Base-by-base conservation (phyloP, 2,329 filamentous ascomycete genomes). In the Capronia coronata region DNA sequence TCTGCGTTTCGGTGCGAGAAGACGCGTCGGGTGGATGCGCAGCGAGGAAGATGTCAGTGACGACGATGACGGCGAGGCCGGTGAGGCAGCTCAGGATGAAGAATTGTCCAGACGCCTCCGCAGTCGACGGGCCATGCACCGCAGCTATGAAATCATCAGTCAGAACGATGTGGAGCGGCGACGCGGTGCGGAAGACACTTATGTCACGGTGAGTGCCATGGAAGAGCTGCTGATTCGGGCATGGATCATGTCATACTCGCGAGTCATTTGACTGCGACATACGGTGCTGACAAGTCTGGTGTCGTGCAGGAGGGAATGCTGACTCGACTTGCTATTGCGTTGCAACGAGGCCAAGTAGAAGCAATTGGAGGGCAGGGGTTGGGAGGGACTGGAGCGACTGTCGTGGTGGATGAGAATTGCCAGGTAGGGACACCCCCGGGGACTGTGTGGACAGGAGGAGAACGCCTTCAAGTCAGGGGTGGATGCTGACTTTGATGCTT, bases 81-180 rank as follows among this genome's bases (percentile, higher is more conserved):
- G 5, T 8, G 30, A 8, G 14, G 11, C 10, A 16, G 10, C 7
- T 1, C 43, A 46, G 13, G 18, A 48, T 13, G 43, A 30, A 35
- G 23, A 29, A 9, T 22, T 29, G n/a, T 38, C 40, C 9, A 19
- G 39, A 14, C 78, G 78, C 1, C 70, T 83, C 10, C 63, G 67
- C 21, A 82, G 77, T 57, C 68, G 78, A 32, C 79, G 77, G 58
- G 71, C 78, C 8, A 75, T 84, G 68, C 73, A 82, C 30, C 69
- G 79, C 45, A 74, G 73, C 45, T 80, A 83, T 49, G 72, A 75
- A 50, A 84, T 84, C 59, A 79, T 75, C 48, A 76, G 73, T 53
- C 72, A 79, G 59, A 84, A 84, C 59, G 79, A 83, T 58, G 72
- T 77, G 52, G 73, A 79, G 49, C 72, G 78, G 27, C 75, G 74